Evolutionary conservation across 2,329 filamentous ascomycete genomes (phyloP).

Genomic region (Colletotrichum somersetense): DNA sequence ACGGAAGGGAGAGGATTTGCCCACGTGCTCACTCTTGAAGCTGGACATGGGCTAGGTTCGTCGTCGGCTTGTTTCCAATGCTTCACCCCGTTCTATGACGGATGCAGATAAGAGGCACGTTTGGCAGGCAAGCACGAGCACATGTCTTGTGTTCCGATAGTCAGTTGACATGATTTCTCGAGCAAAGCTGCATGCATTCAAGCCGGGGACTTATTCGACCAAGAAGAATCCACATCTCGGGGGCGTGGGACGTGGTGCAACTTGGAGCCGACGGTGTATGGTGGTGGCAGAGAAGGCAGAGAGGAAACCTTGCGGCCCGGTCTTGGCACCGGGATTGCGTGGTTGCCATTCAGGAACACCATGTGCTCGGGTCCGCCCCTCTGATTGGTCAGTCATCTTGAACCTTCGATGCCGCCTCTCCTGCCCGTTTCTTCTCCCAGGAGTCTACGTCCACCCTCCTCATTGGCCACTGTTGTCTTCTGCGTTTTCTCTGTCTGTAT

Average conservation of each 20-base stretch:
- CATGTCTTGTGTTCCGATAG: slow-evolving; percentile 38
- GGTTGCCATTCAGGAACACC: slow-evolving; percentile 38
- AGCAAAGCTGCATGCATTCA: slow-evolving; percentile 20
- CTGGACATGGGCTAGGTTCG: slow-evolving; percentile 15
- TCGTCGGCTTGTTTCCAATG: slow-evolving; percentile 10
- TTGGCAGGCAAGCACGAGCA: neutral
- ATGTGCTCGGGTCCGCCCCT: slow-evolving; percentile 36
- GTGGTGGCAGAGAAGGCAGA: neutral
- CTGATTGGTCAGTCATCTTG: slow-evolving; percentile 29
- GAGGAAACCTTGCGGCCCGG: slow-evolving; percentile 13
- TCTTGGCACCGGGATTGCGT: slow-evolving; percentile 22
- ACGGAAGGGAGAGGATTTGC: slow-evolving; percentile 10
- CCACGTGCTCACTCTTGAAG: slow-evolving; percentile 35
- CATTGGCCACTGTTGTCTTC: slow-evolving; percentile 24
- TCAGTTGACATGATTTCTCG: neutral
- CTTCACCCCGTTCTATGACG: slow-evolving; percentile 3
- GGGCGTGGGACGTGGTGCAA: slow-evolving; percentile 27
- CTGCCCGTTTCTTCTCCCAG: slow-evolving; percentile 41
- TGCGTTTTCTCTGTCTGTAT: neutral
- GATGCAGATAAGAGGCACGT: slow-evolving; percentile 18
- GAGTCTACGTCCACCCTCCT: slow-evolving; percentile 20
- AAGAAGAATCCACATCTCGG: slow-evolving; percentile 18
- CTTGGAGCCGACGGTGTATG: slow-evolving; percentile 22
- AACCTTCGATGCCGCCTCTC: slow-evolving; percentile 37
- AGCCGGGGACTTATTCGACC: slow-evolving; percentile 5